Percentiles rank a stretch among this genome's conserved stretches.
These are phyloP conservation scores for Medicago arabica DNA, from an alignment of 306 rosid genomes.

Conservation along the genomic window DNA sequence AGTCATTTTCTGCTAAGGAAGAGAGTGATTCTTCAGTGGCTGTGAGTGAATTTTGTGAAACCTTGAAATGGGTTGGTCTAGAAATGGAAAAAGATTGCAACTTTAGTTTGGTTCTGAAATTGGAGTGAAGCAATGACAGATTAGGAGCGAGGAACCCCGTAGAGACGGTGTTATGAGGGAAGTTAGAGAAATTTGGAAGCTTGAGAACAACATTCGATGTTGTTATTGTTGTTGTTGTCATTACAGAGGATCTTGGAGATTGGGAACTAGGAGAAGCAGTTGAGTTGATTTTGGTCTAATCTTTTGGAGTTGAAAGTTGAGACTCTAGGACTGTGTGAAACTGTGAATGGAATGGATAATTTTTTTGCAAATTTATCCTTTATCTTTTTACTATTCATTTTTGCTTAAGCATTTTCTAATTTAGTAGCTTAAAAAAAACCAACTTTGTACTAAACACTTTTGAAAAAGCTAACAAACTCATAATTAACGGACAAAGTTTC, in stretches of 20 bases:
- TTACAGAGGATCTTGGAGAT: not conserved
- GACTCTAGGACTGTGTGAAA: too few species aligned
- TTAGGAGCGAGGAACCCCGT: not conserved
- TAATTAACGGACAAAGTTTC: too few species aligned
- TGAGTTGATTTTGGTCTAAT: too few species aligned
- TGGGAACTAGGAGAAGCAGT: slow-evolving; percentile 19
- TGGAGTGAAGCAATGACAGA: slow-evolving; percentile 32
- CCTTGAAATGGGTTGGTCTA: slow-evolving; percentile 56
- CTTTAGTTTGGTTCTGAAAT: slow-evolving; percentile 37
- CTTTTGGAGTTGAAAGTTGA: too few species aligned
- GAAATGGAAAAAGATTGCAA: slow-evolving; percentile 42
- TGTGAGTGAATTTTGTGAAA: slow-evolving; percentile 54
- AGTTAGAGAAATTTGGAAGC: slow-evolving; percentile 41
- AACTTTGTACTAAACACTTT: too few species aligned
- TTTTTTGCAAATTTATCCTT: too few species aligned
- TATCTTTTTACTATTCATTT: too few species aligned
- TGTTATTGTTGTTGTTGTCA: slow-evolving; percentile 58
- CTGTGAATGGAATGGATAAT: too few species aligned
- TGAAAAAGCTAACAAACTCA: too few species aligned
- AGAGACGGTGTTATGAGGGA: slow-evolving; percentile 2
- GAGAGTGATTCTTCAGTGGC: slow-evolving; percentile 51
- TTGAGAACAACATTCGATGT: slow-evolving; percentile 36
- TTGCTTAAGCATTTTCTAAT: too few species aligned
- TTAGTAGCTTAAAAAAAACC: too few species aligned
- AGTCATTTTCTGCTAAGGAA: slow-evolving; percentile 59